These are phyloP conservation scores for Tetrahymena elliotti DNA, from an alignment of 73 alveolate species.

Conservation along the genomic window DNA sequence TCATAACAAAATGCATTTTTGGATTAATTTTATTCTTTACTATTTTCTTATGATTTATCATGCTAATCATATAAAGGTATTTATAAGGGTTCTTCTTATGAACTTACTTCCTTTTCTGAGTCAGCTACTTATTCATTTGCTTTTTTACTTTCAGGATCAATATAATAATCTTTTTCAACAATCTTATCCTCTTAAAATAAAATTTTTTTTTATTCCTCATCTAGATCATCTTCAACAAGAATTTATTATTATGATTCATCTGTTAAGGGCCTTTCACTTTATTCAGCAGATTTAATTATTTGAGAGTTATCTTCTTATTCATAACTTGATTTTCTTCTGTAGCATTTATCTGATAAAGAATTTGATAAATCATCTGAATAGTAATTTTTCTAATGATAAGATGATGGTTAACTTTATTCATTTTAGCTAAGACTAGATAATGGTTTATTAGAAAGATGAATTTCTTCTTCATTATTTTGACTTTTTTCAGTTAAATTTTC, in stretches of 20 bases:
- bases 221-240: not conserved
- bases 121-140: not conserved
- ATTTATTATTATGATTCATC: not conserved
- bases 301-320: too few species aligned
- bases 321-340: not conserved
- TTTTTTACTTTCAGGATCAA: not conserved
- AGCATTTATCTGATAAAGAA: not conserved
- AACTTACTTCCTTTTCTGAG: not conserved
- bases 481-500: too few species aligned
- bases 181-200: not conserved
- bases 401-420: not conserved
- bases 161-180: not conserved
- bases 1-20: not conserved
- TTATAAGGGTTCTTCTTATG: not conserved
- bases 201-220: not conserved
- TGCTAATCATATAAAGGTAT: not conserved
- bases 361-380: not conserved
- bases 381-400: too few species aligned
- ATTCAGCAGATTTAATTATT: too few species aligned
- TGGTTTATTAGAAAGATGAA: too few species aligned
- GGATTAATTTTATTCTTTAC: not conserved
- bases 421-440: too few species aligned
- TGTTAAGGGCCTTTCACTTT: too few species aligned
- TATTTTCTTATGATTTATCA: too few species aligned
- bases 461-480: too few species aligned